Base-by-base conservation (phyloP, 305 asterid genomes). In the Fraxinus nigra region DNA sequence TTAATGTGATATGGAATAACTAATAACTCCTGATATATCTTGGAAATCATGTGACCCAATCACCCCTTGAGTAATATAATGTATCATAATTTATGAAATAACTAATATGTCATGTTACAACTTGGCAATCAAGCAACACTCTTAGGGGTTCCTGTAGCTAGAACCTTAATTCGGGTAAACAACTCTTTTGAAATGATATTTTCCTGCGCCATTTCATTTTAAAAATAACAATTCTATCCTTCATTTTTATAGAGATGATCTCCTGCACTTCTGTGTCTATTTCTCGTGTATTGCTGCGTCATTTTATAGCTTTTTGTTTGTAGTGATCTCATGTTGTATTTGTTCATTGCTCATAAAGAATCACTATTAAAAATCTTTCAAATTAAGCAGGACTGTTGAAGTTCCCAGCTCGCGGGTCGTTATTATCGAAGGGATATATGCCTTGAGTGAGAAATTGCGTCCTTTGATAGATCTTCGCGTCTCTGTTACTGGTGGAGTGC, bases 401-500 rank as follows among this genome's bases (percentile, higher is more conserved):
- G 97, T 88, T 84, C 99, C 99, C 61, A 91, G 92, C 86, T 96
- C 99, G 63, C 90, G 98, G 74, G 89, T 94, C 14, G 92, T 96
- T 37, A 85, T 96, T 13, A 89, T 96, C 20, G 98, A 96, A 91
- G 99, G 98, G 79, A 96, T 96, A 81, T 96, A 94, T 87, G 99
- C 99, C 59, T 87, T 96, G 92, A 93, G 99, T 33, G 98, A 93
- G 70, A 94, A 92, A 82, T 84, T 96, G 82, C 86, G 98, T 75
- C 98, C 98, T 82, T 79, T 90, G 63, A 84, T 96, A 77, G 99
- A 96, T 82, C 97, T 96, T 72, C 97, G 98, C 83, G 99, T 96
- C 54, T 96, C 98, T 84, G 98, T 96, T 79, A 96, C 99, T 22
- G 99, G 98, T 75, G 99, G 99, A 79, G 98, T 96, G 87, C 99